Percentiles rank a stretch among this genome's conserved stretches.
phyloP scores from a whole-genome alignment of 2,329 filamentous ascomycete species.

The Fusarium sp. region DNA sequence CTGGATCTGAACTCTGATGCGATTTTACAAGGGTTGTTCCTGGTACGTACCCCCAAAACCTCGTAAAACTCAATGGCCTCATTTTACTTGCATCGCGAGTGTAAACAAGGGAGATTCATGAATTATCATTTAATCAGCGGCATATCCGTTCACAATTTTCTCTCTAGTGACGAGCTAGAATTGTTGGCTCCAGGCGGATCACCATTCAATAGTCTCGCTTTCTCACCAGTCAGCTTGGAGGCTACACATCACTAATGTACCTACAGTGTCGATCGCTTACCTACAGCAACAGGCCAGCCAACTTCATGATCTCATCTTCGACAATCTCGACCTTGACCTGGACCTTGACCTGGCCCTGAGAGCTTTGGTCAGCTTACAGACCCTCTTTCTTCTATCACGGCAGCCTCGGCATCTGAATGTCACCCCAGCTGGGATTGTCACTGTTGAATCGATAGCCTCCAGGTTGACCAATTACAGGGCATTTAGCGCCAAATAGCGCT shows the following conservation, averaged over 20 bases:
- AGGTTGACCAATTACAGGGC: neutral
- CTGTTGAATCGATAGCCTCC: neutral
- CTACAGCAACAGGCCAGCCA: neutral
- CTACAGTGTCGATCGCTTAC: neutral
- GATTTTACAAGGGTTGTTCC: neutral
- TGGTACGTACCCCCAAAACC: neutral
- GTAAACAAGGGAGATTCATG: neutral
- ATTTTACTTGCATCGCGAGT: neutral
- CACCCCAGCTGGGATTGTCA: neutral
- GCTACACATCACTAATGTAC: neutral
- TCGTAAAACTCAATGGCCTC: neutral
- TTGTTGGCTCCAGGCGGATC: neutral
- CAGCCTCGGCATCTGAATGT: neutral
- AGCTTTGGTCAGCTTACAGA: neutral
- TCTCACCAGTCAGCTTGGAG: neutral
- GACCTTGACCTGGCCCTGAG: neutral
- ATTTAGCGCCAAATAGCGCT: neutral
- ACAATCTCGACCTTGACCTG: neutral
- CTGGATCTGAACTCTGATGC: neutral
- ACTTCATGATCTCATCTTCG: neutral
- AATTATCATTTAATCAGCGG: neutral
- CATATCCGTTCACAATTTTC: neutral
- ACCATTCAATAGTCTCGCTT: neutral
- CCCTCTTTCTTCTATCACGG: neutral
- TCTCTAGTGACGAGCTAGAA: neutral